phyloP scores from a whole-genome alignment of 2,329 filamentous ascomycete species.

The Trichophyton rubrum region DNA sequence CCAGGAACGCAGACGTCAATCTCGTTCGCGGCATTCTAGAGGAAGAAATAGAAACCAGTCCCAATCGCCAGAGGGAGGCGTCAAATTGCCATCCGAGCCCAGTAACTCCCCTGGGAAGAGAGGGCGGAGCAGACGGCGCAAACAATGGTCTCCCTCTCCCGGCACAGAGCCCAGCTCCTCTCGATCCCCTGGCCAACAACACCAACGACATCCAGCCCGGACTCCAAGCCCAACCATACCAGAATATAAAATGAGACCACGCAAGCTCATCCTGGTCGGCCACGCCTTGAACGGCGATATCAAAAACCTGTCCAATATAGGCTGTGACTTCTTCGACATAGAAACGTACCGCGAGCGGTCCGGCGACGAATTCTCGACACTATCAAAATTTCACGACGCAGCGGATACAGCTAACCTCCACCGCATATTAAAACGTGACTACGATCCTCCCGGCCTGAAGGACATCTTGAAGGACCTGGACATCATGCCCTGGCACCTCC shows the following conservation, averaged over 20 bases:
- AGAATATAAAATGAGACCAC: slow-evolving; percentile 18
- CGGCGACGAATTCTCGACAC: neutral
- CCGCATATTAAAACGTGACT: slow-evolving; percentile 46
- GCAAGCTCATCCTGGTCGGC: slow-evolving; percentile 64
- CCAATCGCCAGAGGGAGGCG: neutral
- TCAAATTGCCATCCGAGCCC: neutral
- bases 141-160: no score
- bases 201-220: no score
- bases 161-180: no score
- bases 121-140: neutral
- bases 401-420: slow-evolving; percentile 65
- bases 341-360: slow-evolving; percentile 15
- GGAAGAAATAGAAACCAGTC: no score
- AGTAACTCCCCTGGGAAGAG: neutral
- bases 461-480: slow-evolving; percentile 52
- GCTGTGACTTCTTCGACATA: slow-evolving; percentile 34
- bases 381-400: slow-evolving; percentile 41
- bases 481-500: slow-evolving; percentile 53
- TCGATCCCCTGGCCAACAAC: no score
- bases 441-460: slow-evolving; percentile 41
- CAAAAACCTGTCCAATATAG: slow-evolving; percentile 51
- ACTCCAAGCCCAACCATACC: neutral
- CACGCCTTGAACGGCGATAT: slow-evolving; percentile 61
- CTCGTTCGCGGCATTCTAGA: no score
- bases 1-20: no score